These are phyloP conservation scores for Goffeauzyma gilvescens DNA, from an alignment of 768 basidiomycete species.

Conservation along the genomic window DNA sequence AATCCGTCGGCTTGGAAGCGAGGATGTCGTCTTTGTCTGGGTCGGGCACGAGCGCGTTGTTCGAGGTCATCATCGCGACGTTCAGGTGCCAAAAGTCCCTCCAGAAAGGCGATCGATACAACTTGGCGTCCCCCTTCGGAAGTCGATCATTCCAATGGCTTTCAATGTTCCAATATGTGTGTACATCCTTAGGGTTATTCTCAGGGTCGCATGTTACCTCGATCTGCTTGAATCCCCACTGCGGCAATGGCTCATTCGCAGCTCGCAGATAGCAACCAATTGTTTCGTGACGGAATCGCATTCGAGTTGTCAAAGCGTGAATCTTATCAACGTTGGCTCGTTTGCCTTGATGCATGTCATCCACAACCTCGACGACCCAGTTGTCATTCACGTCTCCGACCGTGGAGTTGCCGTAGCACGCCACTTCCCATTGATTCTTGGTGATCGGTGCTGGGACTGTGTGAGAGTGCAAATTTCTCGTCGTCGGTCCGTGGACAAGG, in stretches of 20 bases:
- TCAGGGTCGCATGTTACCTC: slow-evolving; percentile 87
- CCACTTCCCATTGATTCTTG: slow-evolving; percentile 76
- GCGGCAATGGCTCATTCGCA: slow-evolving; percentile 69
- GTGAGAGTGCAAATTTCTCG: slow-evolving; percentile 84
- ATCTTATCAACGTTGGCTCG: slow-evolving; percentile 44
- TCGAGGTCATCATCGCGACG: slow-evolving; percentile 99
- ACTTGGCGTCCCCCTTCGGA: slow-evolving; percentile 59
- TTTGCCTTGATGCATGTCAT: slow-evolving; percentile 52
- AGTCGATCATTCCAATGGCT: slow-evolving; percentile 89
- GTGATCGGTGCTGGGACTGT: slow-evolving; percentile 66
- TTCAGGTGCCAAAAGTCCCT: slow-evolving; percentile 98
- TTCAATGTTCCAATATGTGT: slow-evolving; percentile 97
- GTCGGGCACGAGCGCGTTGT: slow-evolving; percentile 91
- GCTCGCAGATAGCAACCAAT: slow-evolving; percentile 79
- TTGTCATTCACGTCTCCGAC: slow-evolving; percentile 75
- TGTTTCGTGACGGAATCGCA: slow-evolving; percentile 59
- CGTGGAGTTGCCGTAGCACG: slow-evolving; percentile 78
- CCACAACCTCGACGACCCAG: slow-evolving; percentile 84
- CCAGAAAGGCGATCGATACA: slow-evolving; percentile 77
- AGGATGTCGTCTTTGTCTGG: slow-evolving; percentile 98
- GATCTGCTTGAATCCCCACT: slow-evolving; percentile 98
- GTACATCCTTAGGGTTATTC: slow-evolving; percentile 55
- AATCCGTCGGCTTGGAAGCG: slow-evolving; percentile 76
- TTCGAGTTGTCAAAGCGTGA: slow-evolving; percentile 73
- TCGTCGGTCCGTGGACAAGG: slow-evolving; percentile 61